phyloP scores from a whole-genome alignment of 768 basidiomycete species.

The Mycena kentingensis region DNA sequence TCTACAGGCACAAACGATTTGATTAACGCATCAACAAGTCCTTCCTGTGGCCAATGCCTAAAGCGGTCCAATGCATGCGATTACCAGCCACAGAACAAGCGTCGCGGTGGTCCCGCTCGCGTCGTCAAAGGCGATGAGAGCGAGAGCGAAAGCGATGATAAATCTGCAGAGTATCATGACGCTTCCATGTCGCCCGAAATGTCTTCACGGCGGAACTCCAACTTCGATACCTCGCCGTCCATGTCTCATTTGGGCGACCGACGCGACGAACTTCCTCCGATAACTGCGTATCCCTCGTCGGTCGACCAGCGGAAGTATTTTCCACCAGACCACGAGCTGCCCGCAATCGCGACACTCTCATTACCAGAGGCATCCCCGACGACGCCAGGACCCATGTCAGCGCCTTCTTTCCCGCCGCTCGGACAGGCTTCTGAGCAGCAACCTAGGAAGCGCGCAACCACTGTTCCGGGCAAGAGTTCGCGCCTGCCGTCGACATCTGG shows the following conservation, averaged over 20 bases:
- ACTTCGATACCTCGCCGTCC: slow-evolving; percentile 48
- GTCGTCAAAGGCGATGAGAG: slow-evolving; percentile 67
- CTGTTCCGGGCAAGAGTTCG: slow-evolving; percentile 62
- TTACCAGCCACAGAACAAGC: slow-evolving; percentile 77
- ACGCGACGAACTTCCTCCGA: slow-evolving; percentile 43
- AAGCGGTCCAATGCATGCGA: slow-evolving; percentile 80
- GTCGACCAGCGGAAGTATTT: slow-evolving; percentile 48
- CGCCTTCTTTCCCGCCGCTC: slow-evolving; percentile 63
- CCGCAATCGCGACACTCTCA: slow-evolving; percentile 71
- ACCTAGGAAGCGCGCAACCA: slow-evolving; percentile 69
- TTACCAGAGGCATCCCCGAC: slow-evolving; percentile 59
- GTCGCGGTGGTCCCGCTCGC: slow-evolving; percentile 55
- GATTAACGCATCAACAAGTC: too few species aligned
- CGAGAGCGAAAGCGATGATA: slow-evolving; percentile 67
- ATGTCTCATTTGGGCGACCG: slow-evolving; percentile 45
- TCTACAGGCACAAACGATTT: neutral
- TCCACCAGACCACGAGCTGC: slow-evolving; percentile 65
- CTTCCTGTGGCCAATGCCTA: slow-evolving; percentile 79
- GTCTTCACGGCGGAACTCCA: slow-evolving; percentile 50
- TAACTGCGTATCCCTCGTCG: slow-evolving; percentile 36
- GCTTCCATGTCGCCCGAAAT: slow-evolving; percentile 63
- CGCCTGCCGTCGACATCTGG: slow-evolving; percentile 68
- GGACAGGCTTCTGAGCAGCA: slow-evolving; percentile 69
- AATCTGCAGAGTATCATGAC: slow-evolving; percentile 52
- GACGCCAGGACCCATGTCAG: slow-evolving; percentile 60